These are phyloP conservation scores for Penicillium cataractarum DNA, from an alignment of 495 filamentous ascomycete species.

Conservation along the genomic window DNA sequence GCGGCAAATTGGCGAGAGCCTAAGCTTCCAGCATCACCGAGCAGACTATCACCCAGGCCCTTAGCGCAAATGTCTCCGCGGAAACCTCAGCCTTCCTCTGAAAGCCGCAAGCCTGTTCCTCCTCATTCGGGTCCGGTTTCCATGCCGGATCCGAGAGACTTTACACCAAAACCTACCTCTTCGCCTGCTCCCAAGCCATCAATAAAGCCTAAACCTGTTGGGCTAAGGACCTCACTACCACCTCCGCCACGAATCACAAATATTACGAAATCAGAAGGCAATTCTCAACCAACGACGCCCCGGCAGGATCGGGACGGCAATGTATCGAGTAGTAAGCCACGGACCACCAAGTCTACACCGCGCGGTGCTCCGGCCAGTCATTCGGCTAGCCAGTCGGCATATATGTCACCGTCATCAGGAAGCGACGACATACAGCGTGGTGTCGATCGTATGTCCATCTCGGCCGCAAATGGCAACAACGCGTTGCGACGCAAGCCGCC, in stretches of 20 bases:
- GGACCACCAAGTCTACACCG: constrained; percentile 33
- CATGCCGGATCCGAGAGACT: constrained; percentile 31
- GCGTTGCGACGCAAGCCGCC: constrained; percentile 32
- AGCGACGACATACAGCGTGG: constrained; percentile 37
- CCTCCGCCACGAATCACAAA: constrained; percentile 23
- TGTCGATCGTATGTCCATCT: constrained; percentile 34
- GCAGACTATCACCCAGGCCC: constrained; percentile 17
- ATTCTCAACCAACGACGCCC: constrained; percentile 25
- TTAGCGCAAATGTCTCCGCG: constrained; percentile 15
- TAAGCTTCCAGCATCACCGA: constrained; percentile 20
- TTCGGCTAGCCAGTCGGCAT: constrained; percentile 15
- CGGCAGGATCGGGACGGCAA: constrained; percentile 22
- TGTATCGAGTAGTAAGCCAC: constrained; percentile 23
- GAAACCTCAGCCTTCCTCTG: constrained; percentile 16
- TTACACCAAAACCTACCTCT: constrained; percentile 19
- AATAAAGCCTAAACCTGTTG: constrained; percentile 43
- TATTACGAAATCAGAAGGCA: constrained; percentile 24
- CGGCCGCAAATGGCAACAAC: constrained; percentile 20
- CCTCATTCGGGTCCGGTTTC: constrained; percentile 15
- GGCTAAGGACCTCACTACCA: constrained; percentile 36
- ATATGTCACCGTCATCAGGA: constrained; percentile 32
- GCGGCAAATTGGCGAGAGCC: constrained; percentile 41
- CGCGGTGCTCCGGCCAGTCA: constrained; percentile 17
- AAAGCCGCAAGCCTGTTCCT: constrained; percentile 10
- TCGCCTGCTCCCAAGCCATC: constrained; percentile 37